Base-by-base conservation (phyloP, 2,329 filamentous ascomycete species). In the Escovopsis sp. region DNA sequence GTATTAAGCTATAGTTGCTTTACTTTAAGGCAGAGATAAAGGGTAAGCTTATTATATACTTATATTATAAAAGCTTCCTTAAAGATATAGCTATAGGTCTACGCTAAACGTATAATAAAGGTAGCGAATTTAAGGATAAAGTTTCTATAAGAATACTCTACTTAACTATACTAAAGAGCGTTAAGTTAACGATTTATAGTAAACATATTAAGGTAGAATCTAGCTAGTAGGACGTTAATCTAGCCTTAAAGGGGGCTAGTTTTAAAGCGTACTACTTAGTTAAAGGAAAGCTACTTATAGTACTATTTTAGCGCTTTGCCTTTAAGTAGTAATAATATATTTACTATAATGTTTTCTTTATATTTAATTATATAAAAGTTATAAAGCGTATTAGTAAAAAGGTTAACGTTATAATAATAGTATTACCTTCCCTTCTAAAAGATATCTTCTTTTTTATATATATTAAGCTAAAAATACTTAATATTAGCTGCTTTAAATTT, bases 301-400 rank as follows among this genome's bases (percentile, higher is more conserved):
- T 21, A 35, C 29, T 27, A 39, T 25, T 37, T 31, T 36, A 27
- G 23, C 19, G 15, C 25, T 21, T 31, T 31, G 17, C n/a, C 31
- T 15, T 26, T 11, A 27, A 35, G 18, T 33, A 33, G 34, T 2
- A 25, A 15, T 33, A 36, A 30, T 34, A 34, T 34, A 39, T 27
- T 27, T 21, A 21, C 27, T 27, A 16, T 5, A 21, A 21, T 21
- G 9, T 21, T 9, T 21, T 21, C 19, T 9, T 21, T 21, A 21
- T 21, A 21, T 5, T 5, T 21, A 21, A 21, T 21, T 21, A 21
- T 21, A 21, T 21, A 21, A 19, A 36, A 34, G 15, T 17, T 17
- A 21, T 31, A 31, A 36, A 25, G 14, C 23, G n/a, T n/a, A n/a
- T n/a, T n/a, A n/a, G n/a, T n/a, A n/a, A n/a, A n/a, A n/a, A n/a